A percentile compares a stretch with the other conserved stretches of the same genome.
These are phyloP conservation scores for Daldinia concentrica DNA, from an alignment of 495 filamentous ascomycete species.

Conservation along the genomic window DNA sequence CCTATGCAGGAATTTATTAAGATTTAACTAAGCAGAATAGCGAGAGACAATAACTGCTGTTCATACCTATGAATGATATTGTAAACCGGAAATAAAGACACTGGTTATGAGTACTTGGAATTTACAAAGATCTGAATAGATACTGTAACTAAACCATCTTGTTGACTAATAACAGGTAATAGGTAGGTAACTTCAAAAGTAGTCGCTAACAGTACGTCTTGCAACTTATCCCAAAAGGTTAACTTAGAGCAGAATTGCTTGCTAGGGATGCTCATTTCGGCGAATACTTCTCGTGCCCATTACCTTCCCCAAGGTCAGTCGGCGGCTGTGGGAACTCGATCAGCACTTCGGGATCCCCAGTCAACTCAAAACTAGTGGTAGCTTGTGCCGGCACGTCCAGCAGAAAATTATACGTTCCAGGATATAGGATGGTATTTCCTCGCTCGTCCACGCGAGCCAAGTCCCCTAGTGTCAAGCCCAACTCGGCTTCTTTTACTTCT, in stretches of 20 bases:
- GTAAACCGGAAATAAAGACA: neutral
- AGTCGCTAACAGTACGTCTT: too few relatives aligned
- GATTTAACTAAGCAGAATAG: too few relatives aligned
- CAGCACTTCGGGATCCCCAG: slow-evolving; percentile 46
- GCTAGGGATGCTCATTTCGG: neutral
- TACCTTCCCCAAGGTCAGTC: slow-evolving; percentile 39
- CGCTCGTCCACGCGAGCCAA: slow-evolving; percentile 65
- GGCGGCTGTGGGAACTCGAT: slow-evolving; percentile 46
- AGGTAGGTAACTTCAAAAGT: too few relatives aligned
- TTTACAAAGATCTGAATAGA: neutral
- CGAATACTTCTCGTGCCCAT: slow-evolving; percentile 40
- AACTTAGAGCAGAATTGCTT: neutral
- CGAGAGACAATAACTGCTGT: neutral
- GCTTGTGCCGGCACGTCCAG: slow-evolving; percentile 60
- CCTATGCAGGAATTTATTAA: neutral
- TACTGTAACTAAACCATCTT: neutral
- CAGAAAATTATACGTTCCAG: slow-evolving; percentile 68
- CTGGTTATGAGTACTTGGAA: neutral
- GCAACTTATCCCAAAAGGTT: neutral
- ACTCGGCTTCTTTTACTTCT: slow-evolving; percentile 44
- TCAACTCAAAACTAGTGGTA: slow-evolving; percentile 54
- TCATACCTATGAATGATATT: neutral
- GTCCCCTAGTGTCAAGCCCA: slow-evolving; percentile 66
- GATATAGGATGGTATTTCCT: slow-evolving; percentile 71
- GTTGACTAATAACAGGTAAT: too few relatives aligned